Percentiles rank a stretch among this genome's conserved stretches.
Evolutionary conservation across 805 yeast genomes (phyloP).

Genomic region (Wickerhamiella sergipiensis): DNA sequence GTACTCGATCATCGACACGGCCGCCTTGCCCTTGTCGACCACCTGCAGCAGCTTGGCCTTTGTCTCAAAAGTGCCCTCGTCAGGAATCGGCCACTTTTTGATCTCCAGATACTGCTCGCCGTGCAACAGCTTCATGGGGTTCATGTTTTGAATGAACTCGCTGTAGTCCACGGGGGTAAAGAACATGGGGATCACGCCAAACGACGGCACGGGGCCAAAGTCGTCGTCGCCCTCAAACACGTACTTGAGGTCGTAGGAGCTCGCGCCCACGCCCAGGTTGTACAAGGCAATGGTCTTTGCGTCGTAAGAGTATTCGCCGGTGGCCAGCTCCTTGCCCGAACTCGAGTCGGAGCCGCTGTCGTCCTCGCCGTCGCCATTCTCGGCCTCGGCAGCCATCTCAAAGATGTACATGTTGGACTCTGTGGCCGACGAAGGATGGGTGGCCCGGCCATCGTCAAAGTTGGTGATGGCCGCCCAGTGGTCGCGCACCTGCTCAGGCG

Average conservation of each 20-base stretch:
- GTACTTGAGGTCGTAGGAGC: slow-evolving; percentile 59
- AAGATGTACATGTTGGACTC: slow-evolving; percentile 75
- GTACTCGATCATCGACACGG: slow-evolving; percentile 59
- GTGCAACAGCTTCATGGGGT: slow-evolving; percentile 78
- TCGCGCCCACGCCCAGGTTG: slow-evolving; percentile 83
- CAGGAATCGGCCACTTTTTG: slow-evolving; percentile 64
- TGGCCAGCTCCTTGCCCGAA: slow-evolving; percentile 35
- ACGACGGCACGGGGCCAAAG: slow-evolving; percentile 79
- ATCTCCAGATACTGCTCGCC: slow-evolving; percentile 89
- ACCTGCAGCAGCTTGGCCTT: slow-evolving; percentile 56
- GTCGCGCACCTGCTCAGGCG: slow-evolving; percentile 59
- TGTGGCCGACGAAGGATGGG: slow-evolving; percentile 46
- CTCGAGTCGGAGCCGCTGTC: slow-evolving; percentile 34
- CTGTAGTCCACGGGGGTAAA: slow-evolving; percentile 45
- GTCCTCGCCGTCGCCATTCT: slow-evolving; percentile 29
- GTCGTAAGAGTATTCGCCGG: slow-evolving; percentile 41
- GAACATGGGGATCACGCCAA: slow-evolving; percentile 82
- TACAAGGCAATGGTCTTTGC: slow-evolving; percentile 67
- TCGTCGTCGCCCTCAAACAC: slow-evolving; percentile 62
- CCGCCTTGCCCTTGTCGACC: slow-evolving; percentile 75
- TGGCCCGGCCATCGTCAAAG: slow-evolving; percentile 41
- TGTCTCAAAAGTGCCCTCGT: slow-evolving; percentile 49
- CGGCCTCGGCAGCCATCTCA: slow-evolving; percentile 31
- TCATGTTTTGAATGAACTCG: slow-evolving; percentile 61
- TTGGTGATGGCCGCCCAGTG: slow-evolving; percentile 54